Conservation (phyloP, 2,329 filamentous ascomycete species). For the Sarocladiaceae sp. region DNA sequence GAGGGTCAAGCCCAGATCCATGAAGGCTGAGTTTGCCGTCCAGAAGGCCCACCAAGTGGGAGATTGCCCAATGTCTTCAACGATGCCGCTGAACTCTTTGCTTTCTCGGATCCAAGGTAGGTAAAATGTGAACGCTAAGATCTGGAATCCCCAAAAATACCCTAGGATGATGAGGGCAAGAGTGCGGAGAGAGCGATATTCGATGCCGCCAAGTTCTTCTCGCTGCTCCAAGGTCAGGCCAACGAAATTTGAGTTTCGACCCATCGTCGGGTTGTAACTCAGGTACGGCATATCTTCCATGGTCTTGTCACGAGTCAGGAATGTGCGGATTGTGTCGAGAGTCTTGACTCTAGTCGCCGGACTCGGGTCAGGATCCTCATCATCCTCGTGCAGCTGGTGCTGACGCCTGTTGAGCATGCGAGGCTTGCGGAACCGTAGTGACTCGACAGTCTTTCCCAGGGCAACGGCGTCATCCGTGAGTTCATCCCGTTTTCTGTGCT, state of each 20-base stretch:
- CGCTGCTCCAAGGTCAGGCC: slow-evolving; percentile 85
- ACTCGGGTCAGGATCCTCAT: slow-evolving; percentile 20
- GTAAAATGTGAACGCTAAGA: slow-evolving; percentile 69
- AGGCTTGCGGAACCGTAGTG: slow-evolving; percentile 41
- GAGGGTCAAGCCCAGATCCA: slow-evolving; percentile 89
- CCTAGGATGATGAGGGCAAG: slow-evolving; percentile 70
- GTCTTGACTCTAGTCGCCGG: slow-evolving; percentile 39
- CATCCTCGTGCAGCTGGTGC: slow-evolving; percentile 33
- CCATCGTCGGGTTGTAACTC: slow-evolving; percentile 89
- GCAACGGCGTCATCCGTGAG: slow-evolving; percentile 39
- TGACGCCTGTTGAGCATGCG: slow-evolving; percentile 32
- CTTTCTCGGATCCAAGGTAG: slow-evolving; percentile 75
- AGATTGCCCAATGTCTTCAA: slow-evolving; percentile 58
- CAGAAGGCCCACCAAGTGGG: slow-evolving; percentile 91
- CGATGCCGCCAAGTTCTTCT: slow-evolving; percentile 92
- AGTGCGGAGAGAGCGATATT: slow-evolving; percentile 88
- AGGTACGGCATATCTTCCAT: slow-evolving; percentile 76
- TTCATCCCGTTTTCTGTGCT: slow-evolving; percentile 32
- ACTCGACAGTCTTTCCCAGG: slow-evolving; percentile 32
- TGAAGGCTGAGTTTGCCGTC: slow-evolving; percentile 83
- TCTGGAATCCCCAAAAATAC: slow-evolving; percentile 82
- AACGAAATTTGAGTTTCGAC: slow-evolving; percentile 88
- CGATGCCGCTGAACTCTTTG: slow-evolving; percentile 57
- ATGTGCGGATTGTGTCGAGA: slow-evolving; percentile 54
- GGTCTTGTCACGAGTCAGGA: slow-evolving; percentile 42